Percentiles rank a stretch among this genome's conserved stretches.
Evolutionary conservation across 768 basidiomycete genomes (phyloP).

Genomic region (Suillus bovinus): DNA sequence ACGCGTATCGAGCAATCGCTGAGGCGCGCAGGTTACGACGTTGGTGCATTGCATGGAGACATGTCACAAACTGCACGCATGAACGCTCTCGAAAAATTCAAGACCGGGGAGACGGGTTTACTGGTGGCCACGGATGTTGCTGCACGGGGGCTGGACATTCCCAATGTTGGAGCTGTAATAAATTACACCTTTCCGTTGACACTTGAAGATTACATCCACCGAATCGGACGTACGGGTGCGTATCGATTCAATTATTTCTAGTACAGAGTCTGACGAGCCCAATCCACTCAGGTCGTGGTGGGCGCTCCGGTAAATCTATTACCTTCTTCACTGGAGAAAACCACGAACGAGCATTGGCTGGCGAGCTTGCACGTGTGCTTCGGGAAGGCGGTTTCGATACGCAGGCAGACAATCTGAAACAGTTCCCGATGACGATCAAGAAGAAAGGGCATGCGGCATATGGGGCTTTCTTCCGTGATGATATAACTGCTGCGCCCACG

Average conservation of each 20-base stretch:
- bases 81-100: slow-evolving; percentile 85
- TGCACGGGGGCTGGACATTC: slow-evolving; percentile 95
- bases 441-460: slow-evolving; percentile 92
- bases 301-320: slow-evolving; percentile 85
- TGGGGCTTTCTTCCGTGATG: slow-evolving; percentile 80
- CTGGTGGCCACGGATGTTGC: slow-evolving; percentile 98
- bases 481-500: slow-evolving; percentile 59
- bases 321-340: slow-evolving; percentile 96
- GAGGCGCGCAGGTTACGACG: slow-evolving; percentile 69
- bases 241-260: neutral
- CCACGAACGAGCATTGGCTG: slow-evolving; percentile 84
- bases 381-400: slow-evolving; percentile 84
- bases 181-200: slow-evolving; percentile 99
- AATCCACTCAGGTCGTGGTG: slow-evolving; percentile 74
- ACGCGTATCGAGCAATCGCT: slow-evolving; percentile 85
- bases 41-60: slow-evolving; percentile 88
- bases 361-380: slow-evolving; percentile 90
- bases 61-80: slow-evolving; percentile 83
- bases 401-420: slow-evolving; percentile 60
- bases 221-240: slow-evolving; percentile 84
- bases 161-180: slow-evolving; percentile 90
- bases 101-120: slow-evolving; percentile 74
- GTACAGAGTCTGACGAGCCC: neutral
- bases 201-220: slow-evolving; percentile 90
- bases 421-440: slow-evolving; percentile 96